Conservation (phyloP, 345 rosid species). For the Ailanthus altissimus region DNA sequence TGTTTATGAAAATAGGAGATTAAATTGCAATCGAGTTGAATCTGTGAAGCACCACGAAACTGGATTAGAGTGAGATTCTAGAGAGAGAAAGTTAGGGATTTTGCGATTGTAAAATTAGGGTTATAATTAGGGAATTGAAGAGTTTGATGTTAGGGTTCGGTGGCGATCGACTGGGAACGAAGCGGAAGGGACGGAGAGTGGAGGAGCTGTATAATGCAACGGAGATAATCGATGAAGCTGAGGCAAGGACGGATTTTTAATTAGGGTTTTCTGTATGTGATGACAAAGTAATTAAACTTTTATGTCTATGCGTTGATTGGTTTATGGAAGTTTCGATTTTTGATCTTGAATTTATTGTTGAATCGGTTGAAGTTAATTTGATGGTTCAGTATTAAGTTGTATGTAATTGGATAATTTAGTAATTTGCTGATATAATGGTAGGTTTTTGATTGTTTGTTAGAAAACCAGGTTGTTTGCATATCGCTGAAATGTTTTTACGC, state of each 20-base stretch:
- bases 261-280: slow-evolving; percentile 27
- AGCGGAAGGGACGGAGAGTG: slow-evolving; percentile 39
- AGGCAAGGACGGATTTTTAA: slow-evolving; percentile 47
- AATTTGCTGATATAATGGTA: not conserved
- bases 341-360: slow-evolving; percentile 1
- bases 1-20: slow-evolving; percentile 1
- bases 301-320: not conserved
- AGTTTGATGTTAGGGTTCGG: slow-evolving; percentile 33
- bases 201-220: slow-evolving; percentile 38
- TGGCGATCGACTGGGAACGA: slow-evolving; percentile 36
- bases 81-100: slow-evolving; percentile 5
- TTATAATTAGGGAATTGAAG: slow-evolving; percentile 3
- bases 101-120: not conserved
- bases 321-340: not conserved
- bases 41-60: slow-evolving; percentile 14
- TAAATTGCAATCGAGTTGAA: slow-evolving; percentile 11
- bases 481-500: not conserved
- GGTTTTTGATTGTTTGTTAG: slow-evolving; percentile 6
- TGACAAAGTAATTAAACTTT: not conserved
- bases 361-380: not conserved
- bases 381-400: not conserved
- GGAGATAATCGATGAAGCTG: slow-evolving; percentile 39
- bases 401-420: not conserved
- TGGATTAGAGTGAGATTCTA: slow-evolving; percentile 13
- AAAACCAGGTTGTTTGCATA: slow-evolving; percentile 6